Evolutionary conservation across 345 rosid species (phyloP).

Genomic region (Zanthoxylum bungeanum): DNA sequence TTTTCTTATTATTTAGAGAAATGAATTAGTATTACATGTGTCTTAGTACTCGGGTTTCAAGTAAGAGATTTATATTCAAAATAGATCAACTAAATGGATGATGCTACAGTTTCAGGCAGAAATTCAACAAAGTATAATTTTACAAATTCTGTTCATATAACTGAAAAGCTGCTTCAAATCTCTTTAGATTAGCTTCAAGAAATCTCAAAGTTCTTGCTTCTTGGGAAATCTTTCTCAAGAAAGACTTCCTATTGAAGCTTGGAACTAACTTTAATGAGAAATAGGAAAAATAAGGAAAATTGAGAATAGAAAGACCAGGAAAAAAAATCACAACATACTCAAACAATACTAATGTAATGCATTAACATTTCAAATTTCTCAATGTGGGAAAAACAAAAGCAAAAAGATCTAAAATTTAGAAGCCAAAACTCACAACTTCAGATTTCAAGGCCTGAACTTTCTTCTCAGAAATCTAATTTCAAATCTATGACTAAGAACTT

Average conservation of each 20-base stretch:
- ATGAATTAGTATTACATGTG: background rate
- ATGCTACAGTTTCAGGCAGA: background rate
- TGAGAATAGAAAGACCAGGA: background rate
- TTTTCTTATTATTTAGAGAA: background rate
- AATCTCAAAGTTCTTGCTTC: background rate
- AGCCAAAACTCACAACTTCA: background rate
- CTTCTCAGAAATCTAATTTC: constrained; percentile 3
- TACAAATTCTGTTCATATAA: background rate
- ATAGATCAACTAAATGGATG: background rate
- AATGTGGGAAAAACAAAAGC: background rate
- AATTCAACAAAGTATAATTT: background rate
- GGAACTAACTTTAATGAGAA: background rate
- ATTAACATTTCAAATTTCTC: background rate
- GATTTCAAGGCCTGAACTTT: constrained; percentile 1
- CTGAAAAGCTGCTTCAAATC: background rate
- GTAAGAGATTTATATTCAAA: background rate
- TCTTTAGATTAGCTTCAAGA: background rate
- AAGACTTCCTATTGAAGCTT: background rate
- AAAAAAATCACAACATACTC: background rate
- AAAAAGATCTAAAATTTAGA: background rate
- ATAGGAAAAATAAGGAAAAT: background rate
- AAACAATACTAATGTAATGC: background rate
- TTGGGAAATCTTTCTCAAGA: background rate
- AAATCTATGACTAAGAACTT: background rate
- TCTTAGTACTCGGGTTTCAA: background rate